A percentile compares a stretch with the other conserved stretches of the same genome.
phyloP scores from a whole-genome alignment of 768 basidiomycete species.

The Lactifluus subvellereus region DNA sequence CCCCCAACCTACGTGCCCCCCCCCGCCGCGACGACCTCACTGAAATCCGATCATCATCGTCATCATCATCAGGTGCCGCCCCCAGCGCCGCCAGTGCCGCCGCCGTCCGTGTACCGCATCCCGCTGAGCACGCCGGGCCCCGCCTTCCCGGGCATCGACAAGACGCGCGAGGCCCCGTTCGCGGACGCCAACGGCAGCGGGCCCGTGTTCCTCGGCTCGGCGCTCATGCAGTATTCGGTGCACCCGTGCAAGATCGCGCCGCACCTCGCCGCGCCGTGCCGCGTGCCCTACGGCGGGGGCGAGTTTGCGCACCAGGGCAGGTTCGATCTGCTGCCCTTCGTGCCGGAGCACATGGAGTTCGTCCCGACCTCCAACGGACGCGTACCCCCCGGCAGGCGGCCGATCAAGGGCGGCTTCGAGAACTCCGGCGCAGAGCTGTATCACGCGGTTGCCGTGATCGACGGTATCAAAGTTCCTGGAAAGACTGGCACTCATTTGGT shows the following conservation, averaged over 20 bases:
- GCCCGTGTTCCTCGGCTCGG: constrained; percentile 69
- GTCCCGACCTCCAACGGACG: constrained; percentile 55
- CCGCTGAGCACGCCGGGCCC: constrained; percentile 39
- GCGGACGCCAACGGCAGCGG: constrained; percentile 50
- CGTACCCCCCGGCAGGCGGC: constrained; percentile 50
- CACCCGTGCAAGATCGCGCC: constrained; percentile 82
- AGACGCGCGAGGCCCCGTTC: constrained; percentile 48
- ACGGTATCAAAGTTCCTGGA: constrained; percentile 58
- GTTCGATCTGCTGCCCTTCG: constrained; percentile 71
- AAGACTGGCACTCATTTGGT: constrained; percentile 70
- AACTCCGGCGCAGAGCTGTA: constrained; percentile 60
- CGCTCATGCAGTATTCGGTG: constrained; percentile 55
- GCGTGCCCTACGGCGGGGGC: constrained; percentile 57
- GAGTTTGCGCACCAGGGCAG: constrained; percentile 60
- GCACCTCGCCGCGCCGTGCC: constrained; percentile 37
- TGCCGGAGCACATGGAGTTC: constrained; percentile 65
- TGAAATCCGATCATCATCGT: neutral
- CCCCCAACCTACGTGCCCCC: constrained; percentile 14
- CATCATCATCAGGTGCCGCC: no score
- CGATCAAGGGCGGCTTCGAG: constrained; percentile 74
- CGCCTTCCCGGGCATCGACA: constrained; percentile 40
- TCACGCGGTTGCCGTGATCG: constrained; percentile 53
- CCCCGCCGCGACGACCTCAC: neutral
- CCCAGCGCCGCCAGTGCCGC: constrained; percentile 34
- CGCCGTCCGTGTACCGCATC: constrained; percentile 64